These are phyloP conservation scores for Limtongia smithiae DNA, from an alignment of 805 yeast species.

Conservation along the genomic window DNA sequence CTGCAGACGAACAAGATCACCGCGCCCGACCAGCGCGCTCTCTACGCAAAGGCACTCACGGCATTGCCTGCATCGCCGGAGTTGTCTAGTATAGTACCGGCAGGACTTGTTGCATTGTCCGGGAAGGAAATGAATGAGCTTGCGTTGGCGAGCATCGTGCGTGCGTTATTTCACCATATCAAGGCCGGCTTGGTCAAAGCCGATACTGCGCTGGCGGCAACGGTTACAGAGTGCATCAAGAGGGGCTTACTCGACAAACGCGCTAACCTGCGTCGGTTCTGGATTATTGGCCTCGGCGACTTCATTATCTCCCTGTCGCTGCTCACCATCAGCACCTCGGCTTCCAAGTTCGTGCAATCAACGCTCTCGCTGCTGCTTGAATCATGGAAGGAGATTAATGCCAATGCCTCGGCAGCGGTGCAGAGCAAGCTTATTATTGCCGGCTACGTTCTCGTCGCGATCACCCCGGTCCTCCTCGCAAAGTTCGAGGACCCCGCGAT, in stretches of 20 bases:
- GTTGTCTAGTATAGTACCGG: constrained; percentile 42
- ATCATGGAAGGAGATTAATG: constrained; percentile 45
- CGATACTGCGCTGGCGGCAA: constrained; percentile 31
- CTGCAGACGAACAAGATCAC: constrained; percentile 56
- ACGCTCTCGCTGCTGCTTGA: constrained; percentile 34
- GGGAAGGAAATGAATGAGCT: constrained; percentile 73
- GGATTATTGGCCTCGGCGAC: constrained; percentile 57
- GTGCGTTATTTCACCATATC: constrained; percentile 49
- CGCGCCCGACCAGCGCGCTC: constrained; percentile 61
- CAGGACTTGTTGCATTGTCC: constrained; percentile 50
- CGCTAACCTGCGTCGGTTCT: constrained; percentile 56
- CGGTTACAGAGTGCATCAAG: constrained; percentile 39
- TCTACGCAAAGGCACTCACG: constrained; percentile 48
- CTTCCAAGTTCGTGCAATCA: constrained; percentile 27
- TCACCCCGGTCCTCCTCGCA: constrained; percentile 28
- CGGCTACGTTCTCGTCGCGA: constrained; percentile 49
- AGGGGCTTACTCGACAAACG: constrained; percentile 67
- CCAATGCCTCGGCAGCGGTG: constrained; percentile 53
- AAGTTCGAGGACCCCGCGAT: constrained; percentile 32
- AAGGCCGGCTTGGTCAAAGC: constrained; percentile 35
- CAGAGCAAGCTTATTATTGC: constrained; percentile 51
- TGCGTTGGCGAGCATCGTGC: constrained; percentile 50
- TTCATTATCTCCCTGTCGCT: constrained; percentile 29
- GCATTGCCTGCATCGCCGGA: constrained; percentile 34
- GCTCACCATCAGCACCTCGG: background rate